Evolutionary conservation across 129 eudicot species (phyloP), one percentile per base, ranked within the genome.

Genomic region (Sambucus nigra): DNA sequence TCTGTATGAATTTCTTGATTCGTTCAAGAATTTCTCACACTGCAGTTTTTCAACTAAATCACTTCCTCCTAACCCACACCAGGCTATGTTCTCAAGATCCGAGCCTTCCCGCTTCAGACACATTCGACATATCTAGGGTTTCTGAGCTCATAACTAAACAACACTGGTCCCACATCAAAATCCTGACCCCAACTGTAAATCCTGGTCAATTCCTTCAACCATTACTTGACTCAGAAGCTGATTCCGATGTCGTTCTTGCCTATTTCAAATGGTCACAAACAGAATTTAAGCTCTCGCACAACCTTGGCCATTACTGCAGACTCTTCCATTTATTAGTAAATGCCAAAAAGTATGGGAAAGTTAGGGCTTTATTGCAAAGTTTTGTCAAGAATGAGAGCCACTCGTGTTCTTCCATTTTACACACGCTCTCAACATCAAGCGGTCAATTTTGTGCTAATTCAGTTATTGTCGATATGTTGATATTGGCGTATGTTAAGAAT

Each of bases 181-280:
- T 27, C 39, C 47, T 79, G 15, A 29, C 65, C 40, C 57, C 78
- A 13, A 52, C 68, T 22, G 61, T 57, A 0, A 59, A 35, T 64
- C 88, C 84, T 5, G 51, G 40, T 25, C 20, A 8, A 11, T 57
- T 87, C 33, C 76, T 87, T 14, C 71, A 68, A 23, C 79, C 62
- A 5, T 68, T 86, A 15, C 61, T 65, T 2, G 74, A 79, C 12
- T 52, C 53, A 29, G 39, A 51, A 2, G 73, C 75, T 25, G 57
- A 75, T 56, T 60, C 75, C 17, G 76, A 62, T 27, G 55, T 71
- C 23, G 63, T 80, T n/a, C 51, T 71, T 7, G 19, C 53, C 9
- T 82, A 71, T 75, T 82, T 87, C 59, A 74, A 60, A 42, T 83
- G 91, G 91, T 77, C 82, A 5, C 66, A 70, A 21, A 58, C 45